Evolutionary conservation across 352 stramenopile genomes (phyloP), one percentile per base, ranked within the genome.

Genomic region (Pythium biforme): DNA sequence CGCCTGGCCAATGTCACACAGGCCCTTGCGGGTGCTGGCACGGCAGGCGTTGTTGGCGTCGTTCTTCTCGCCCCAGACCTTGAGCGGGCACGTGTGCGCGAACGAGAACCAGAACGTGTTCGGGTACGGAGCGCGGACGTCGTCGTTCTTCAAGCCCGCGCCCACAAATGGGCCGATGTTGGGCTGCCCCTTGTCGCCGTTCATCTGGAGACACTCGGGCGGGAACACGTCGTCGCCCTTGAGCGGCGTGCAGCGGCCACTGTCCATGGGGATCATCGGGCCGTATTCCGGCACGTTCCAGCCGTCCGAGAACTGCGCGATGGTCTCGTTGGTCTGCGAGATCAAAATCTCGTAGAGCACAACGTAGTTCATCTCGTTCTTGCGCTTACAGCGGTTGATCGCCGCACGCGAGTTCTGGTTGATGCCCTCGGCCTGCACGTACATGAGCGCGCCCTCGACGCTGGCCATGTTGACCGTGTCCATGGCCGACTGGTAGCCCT

Each of bases 401-500:
- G 68, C 31, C 0, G 74, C 60, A 8, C 82, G 80, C 12, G 72
- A 65, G 41, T 83, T 76, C 23, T 76, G 33, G 62, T 94, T 88
- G 69, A 94, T 94, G 17, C 81, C 80, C 37, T 94, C 84, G 1
- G 82, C 81, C 66, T 92, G 82, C 5, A 94, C 81, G 54, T 88
- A 94, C 79, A 92, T 90, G 45, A 94, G 72, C 4, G 80, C 74
- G 19, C 85, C 85, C 26, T 92, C 82, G 0, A 94, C 80, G 0
- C 62, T 79, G 19, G 82, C 85, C 6, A 81, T 88, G 68, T 94
- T 94, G 57, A 94, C 83, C 3, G 70, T 75, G 68, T 94, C 82
- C 57, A 92, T 74, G 11, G 59, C 71, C 40, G 77, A 77, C 19
- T 74, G 50, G 69, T 91, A 92, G 3, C 77, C 79, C 12, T 69